Conservation (phyloP, 192 early-diverging fungal species). For the Backusella psychrophila region DNA sequence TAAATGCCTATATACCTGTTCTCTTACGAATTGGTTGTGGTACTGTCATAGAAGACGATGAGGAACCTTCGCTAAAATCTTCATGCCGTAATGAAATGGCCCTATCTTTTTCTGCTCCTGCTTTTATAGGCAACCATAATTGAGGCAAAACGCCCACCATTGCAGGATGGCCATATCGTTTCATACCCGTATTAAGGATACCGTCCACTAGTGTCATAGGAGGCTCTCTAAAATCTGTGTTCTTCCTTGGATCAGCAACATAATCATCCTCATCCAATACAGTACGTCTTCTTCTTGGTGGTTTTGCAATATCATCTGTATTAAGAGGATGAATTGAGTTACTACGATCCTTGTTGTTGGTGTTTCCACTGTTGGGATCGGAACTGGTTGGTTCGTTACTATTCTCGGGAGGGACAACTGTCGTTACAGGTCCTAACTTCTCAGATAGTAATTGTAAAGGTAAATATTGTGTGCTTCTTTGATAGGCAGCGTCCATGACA, state of each 20-base stretch:
- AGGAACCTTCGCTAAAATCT: not conserved
- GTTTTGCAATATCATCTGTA: not conserved
- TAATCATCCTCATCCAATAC: constrained; percentile 63
- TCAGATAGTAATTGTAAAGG: constrained; percentile 44
- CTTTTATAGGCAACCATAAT: constrained; percentile 70
- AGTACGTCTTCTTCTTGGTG: constrained; percentile 18
- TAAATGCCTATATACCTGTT: constrained; percentile 4
- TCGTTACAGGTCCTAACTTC: constrained; percentile 26
- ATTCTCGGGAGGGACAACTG: not conserved
- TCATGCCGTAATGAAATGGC: not conserved
- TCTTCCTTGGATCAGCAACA: constrained; percentile 56
- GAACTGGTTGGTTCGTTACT: not conserved
- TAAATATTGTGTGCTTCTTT: constrained; percentile 39
- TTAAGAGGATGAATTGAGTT: not conserved
- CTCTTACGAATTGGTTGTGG: not conserved
- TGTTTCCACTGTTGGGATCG: not conserved
- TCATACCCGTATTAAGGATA: constrained; percentile 69
- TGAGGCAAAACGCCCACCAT: constrained; percentile 62
- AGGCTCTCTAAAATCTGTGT: constrained; percentile 73
- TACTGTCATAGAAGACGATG: not conserved
- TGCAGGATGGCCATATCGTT: constrained; percentile 64
- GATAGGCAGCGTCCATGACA: constrained; percentile 43
- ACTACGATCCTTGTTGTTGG: not conserved
- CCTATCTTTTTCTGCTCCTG: constrained; percentile 1
- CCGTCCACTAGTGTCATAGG: constrained; percentile 69